These are phyloP conservation scores for Pichia ethanolica DNA, from an alignment of 805 yeast genomes.

Conservation along the genomic window DNA sequence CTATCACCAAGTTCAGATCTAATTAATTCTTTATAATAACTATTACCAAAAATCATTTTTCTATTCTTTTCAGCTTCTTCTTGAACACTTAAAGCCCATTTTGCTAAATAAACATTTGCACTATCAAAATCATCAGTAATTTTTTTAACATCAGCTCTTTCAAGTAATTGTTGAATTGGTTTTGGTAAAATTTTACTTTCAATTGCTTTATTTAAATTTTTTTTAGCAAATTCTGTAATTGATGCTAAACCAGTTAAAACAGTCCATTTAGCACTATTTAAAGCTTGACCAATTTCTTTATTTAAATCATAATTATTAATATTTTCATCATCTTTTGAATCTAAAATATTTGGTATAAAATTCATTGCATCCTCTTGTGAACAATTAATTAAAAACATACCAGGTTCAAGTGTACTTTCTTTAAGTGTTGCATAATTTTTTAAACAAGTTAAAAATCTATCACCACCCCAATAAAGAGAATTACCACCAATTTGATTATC, in stretches of 20 bases:
- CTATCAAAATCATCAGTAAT: slow-evolving; percentile 89
- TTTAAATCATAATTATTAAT: slow-evolving; percentile 27
- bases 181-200: slow-evolving; percentile 41
- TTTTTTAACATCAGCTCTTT: slow-evolving; percentile 70
- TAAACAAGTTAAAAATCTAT: slow-evolving; percentile 56
- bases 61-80: slow-evolving; percentile 74
- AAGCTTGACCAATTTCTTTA: slow-evolving; percentile 36
- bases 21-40: slow-evolving; percentile 47
- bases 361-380: slow-evolving; percentile 55
- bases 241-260: slow-evolving; percentile 78
- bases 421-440: slow-evolving; percentile 53
- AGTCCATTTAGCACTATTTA: slow-evolving; percentile 77
- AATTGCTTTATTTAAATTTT: slow-evolving; percentile 53
- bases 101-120: slow-evolving; percentile 86
- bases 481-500: slow-evolving; percentile 38
- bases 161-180: slow-evolving; percentile 49
- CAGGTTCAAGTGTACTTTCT: slow-evolving; percentile 61
- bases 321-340: slow-evolving; percentile 22
- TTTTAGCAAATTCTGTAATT: slow-evolving; percentile 58
- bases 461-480: slow-evolving; percentile 85
- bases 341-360: slow-evolving; percentile 40
- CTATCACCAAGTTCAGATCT: slow-evolving; percentile 54
- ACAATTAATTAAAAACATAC: slow-evolving; percentile 74
- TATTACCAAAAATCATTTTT: slow-evolving; percentile 46
- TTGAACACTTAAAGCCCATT: slow-evolving; percentile 93